Base-by-base conservation (phyloP, 345 rosid genomes). In the Mercurialis annua region DNA sequence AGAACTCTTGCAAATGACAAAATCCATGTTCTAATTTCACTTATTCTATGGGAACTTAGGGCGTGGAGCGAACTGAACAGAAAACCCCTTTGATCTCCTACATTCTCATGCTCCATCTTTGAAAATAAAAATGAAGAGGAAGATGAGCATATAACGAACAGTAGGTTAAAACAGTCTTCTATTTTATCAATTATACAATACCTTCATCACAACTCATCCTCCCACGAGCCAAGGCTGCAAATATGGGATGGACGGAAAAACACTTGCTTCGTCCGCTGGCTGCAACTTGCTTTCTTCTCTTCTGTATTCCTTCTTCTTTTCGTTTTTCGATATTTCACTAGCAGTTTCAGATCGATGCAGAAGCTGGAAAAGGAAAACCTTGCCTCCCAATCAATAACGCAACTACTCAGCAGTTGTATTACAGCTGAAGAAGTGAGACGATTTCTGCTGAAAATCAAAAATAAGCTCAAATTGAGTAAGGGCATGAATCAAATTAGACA, bases 121-220 rank as follows among this genome's bases (percentile, higher is more conserved):
- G 38, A 31, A n/a, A 33, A 26, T 17, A 6, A 26, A 46, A 61
- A 54, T 31, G 51, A 67, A 47, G 30, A 50, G 50, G 40, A n/a
- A 57, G 29, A 55, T 60, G 38, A 66, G 62, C 24, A 34, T 31
- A 61, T 29, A 21, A 60, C 61, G 31, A 1, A 64, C 14, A 27
- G 24, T 21, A 61, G 47, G 58, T 12, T 42, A 34, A n/a, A 26
- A 66, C 14, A 40, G 14, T 20, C 51, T 46, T 33, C 12, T 2
- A 26, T 38, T n/a, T 48, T 23, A 53, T 38, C 29, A 31, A 23
- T 23, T 11, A 20, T 31, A 26, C 40, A 31, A 62, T 67, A 62
- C 64, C 77, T 73, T 48, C 31, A 67, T 34, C 34, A 44, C 52
- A 61, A 54, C 46, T 10, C 43, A n/a, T n/a, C n/a, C n/a, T n/a